Conservation (phyloP, 2,329 filamentous ascomycete genomes). For the Fonsecaea monophora region DNA sequence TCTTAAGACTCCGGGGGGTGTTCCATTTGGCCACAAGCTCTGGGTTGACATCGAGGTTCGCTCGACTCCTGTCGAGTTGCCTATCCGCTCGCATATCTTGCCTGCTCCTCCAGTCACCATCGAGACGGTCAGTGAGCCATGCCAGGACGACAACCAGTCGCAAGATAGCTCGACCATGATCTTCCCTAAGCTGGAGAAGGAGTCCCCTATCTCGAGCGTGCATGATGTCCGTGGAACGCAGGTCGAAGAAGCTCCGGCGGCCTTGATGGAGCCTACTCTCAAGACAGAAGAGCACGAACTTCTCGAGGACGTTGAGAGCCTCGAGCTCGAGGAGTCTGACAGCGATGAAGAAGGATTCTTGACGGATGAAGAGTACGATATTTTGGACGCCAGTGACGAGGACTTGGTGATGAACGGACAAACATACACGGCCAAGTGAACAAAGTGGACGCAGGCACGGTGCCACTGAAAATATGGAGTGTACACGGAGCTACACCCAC, state of each 20-base stretch:
- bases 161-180: slow-evolving; percentile 73
- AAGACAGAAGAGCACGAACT: slow-evolving; percentile 60
- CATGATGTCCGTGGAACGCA: slow-evolving; percentile 62
- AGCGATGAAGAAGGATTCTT: slow-evolving; percentile 74
- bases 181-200: slow-evolving; percentile 94
- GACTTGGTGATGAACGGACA: slow-evolving; percentile 68
- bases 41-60: slow-evolving; percentile 89
- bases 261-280: slow-evolving; percentile 44
- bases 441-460: background rate
- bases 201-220: slow-evolving; percentile 82
- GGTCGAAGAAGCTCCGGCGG: slow-evolving; percentile 42
- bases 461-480: background rate
- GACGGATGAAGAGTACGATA: slow-evolving; percentile 98
- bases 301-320: slow-evolving; percentile 65
- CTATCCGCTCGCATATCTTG: slow-evolving; percentile 36
- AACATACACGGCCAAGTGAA: slow-evolving; percentile 35
- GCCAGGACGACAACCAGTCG: slow-evolving; percentile 40
- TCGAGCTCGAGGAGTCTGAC: slow-evolving; percentile 57
- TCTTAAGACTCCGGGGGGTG: slow-evolving; percentile 78
- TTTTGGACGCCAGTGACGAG: slow-evolving; percentile 92
- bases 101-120: slow-evolving; percentile 25
- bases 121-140: slow-evolving; percentile 46
- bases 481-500: background rate
- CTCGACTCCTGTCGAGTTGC: slow-evolving; percentile 31
- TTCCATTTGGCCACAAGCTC: slow-evolving; percentile 87